phyloP scores from a whole-genome alignment of 148 eudicot species.

The Salicornia ramosissima region DNA sequence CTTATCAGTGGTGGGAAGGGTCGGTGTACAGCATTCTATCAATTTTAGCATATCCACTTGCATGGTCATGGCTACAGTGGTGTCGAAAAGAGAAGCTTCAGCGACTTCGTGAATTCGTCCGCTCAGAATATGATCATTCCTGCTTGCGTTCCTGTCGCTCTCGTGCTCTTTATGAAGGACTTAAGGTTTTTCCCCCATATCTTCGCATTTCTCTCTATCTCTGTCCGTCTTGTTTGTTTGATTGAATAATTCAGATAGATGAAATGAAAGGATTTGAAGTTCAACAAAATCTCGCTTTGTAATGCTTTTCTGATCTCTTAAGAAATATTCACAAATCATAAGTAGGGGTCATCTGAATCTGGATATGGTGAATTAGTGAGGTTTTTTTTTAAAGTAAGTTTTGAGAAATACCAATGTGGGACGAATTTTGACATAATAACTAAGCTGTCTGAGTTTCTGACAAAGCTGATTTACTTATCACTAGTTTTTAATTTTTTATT shows the following conservation, averaged over 20 bases:
- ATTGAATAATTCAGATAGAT: background rate
- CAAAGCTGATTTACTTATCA: no score
- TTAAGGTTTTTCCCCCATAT: constrained; percentile 53
- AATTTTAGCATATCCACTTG: constrained; percentile 74
- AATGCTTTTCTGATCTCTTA: background rate
- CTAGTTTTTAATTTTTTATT: background rate
- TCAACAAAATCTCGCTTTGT: no score
- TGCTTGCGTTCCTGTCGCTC: constrained; percentile 98
- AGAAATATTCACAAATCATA: background rate
- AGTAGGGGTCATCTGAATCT: background rate
- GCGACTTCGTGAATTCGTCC: constrained; percentile 84
- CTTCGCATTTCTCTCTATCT: background rate
- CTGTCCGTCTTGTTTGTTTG: background rate
- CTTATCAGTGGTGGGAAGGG: constrained; percentile 99
- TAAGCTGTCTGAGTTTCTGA: no score
- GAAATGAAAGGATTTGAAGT: background rate
- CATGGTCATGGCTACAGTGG: constrained; percentile 99
- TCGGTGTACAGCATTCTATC: constrained; percentile 71
- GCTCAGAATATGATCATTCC: constrained; percentile 99
- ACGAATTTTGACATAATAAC: no score
- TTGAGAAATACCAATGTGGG: background rate
- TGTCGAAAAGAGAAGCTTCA: constrained; percentile 79
- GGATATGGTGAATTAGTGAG: background rate
- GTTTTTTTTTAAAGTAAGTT: background rate
- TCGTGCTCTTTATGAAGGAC: constrained; percentile 99